Percentiles rank a stretch among this genome's conserved stretches.
Conservation (phyloP, 495 filamentous ascomycete genomes). For the Neurospora sp. region DNA sequence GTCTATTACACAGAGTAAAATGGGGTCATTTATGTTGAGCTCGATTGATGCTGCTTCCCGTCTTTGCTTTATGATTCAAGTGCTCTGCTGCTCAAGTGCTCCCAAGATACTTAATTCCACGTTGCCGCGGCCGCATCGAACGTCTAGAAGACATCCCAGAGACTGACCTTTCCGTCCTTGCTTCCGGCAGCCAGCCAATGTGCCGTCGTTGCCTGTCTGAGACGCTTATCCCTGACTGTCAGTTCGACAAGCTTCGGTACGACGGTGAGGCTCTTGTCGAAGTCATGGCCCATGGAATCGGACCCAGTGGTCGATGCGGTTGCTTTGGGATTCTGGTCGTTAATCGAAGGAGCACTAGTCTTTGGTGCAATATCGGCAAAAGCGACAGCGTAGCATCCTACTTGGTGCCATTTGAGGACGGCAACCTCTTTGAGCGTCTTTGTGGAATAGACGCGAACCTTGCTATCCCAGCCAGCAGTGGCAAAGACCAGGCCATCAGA, state of each 20-base stretch:
- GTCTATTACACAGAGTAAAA: neutral
- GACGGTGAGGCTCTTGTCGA: neutral
- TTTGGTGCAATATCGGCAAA: constrained; percentile 47
- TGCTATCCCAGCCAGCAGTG: constrained; percentile 88
- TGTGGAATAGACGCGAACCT: constrained; percentile 66
- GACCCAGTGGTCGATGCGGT: neutral
- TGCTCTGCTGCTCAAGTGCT: neutral
- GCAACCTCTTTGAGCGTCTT: constrained; percentile 82
- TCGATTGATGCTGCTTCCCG: neutral
- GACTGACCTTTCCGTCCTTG: constrained; percentile 90
- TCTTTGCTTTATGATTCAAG: neutral
- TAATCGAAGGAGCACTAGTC: neutral
- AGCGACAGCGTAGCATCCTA: constrained; percentile 76
- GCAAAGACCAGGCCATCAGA: constrained; percentile 76
- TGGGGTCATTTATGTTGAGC: neutral
- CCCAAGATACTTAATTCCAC: neutral
- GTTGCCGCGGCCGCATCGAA: neutral
- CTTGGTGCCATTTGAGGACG: constrained; percentile 91
- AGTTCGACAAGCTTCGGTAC: constrained; percentile 22
- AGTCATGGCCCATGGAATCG: neutral
- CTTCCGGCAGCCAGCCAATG: constrained; percentile 89
- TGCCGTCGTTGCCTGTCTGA: constrained; percentile 51
- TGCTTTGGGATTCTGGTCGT: neutral
- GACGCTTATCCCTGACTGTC: constrained; percentile 53
- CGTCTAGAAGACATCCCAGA: constrained; percentile 79